Evolutionary conservation across 2,329 filamentous ascomycete genomes (phyloP).

Genomic region (Penicillium thymicola): DNA sequence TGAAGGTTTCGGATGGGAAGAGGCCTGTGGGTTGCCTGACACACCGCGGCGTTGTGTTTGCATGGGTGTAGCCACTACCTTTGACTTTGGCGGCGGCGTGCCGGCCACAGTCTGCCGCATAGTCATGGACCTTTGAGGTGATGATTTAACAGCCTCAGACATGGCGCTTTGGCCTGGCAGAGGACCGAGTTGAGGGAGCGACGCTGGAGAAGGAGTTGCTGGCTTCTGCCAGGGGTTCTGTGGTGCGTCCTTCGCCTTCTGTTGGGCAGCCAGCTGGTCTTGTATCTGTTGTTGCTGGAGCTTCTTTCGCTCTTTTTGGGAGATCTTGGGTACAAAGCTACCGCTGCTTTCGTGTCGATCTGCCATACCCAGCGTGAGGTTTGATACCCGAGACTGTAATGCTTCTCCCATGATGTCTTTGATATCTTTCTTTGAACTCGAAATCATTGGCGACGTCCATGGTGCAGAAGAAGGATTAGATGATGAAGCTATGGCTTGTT

Average conservation of each 20-base stretch:
- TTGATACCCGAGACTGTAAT: conserved; percentile 50
- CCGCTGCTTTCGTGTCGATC: conserved; percentile 42
- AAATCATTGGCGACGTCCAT: conserved; percentile 55
- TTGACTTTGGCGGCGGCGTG: conserved; percentile 30
- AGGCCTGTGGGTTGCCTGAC: conserved; percentile 17
- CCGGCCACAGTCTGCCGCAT: conserved; percentile 60
- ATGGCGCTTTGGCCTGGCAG: conserved; percentile 40
- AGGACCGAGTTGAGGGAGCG: conserved; percentile 15
- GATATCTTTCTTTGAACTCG: conserved; percentile 65
- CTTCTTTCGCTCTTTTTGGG: conserved; percentile 88
- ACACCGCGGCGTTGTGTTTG: conserved; percentile 45
- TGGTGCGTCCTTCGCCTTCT: conserved; percentile 35
- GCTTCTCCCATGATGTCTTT: conserved; percentile 71
- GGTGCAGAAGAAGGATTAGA: conserved; percentile 40
- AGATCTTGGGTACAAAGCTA: conserved; percentile 60
- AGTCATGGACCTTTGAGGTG: conserved; percentile 49
- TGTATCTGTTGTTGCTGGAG: conserved; percentile 65
- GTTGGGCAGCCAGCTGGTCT: conserved; percentile 38
- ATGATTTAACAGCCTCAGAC: conserved; percentile 23
- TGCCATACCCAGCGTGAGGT: conserved; percentile 52
- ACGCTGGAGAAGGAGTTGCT: conserved; percentile 15
- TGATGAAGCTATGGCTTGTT: conserved; percentile 26
- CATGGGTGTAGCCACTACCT: conserved; percentile 40
- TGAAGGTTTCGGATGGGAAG: conserved; percentile 15
- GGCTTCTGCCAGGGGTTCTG: conserved; percentile 63